Base-by-base conservation (phyloP, 352 stramenopile species). In the Aphanomyces euteiches region DNA sequence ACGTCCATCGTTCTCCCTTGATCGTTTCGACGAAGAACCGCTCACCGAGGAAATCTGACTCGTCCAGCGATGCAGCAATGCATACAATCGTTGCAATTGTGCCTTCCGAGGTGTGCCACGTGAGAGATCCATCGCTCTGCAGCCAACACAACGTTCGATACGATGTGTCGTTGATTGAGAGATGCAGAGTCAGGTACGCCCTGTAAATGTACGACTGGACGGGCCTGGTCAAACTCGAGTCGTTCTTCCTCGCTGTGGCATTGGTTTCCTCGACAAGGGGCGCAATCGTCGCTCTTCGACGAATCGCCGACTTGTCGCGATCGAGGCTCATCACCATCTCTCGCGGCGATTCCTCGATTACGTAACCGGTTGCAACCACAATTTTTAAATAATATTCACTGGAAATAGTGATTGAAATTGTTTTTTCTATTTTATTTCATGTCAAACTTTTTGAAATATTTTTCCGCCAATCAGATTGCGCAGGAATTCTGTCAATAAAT, bases 21-120 rank as follows among this genome's bases (percentile, higher is more conserved):
- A 12, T 19, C 41, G 63, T 69, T 10, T 41, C 40, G 47, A 69
- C 12, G 50, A 69, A 69, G 63, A 69, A 69, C 0, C 63, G 63
- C 39, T 69, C 63, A 39, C 50, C 38, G 50, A 69, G 50, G 37
- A 69, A 69, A 21, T 69, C 63, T 13, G 40, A 41, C 7, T 58
- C 63, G 38, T 69, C 63, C 7, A 36, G 10, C 8, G 37, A 34
- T n/a, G 63, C 63, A 36, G 12, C 38, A 0, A 13, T 21, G 43
- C 63, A 69, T 15, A 40, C 38, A 21, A 69, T n/a, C 15, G 45
- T 36, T 21, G 8, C 38, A 47, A 69, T 37, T 4, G 10, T 34
- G 34, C 59, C 34, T 2, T n/a, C 17, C 10, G 15, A 7, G 7
- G 47, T 56, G 19, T 19, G 36, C 63, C 63, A 69, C 17, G 63